A percentile compares a stretch with the other conserved stretches of the same genome.
Conservation (phyloP, 257 asterid genomes). For the Fraxinus excelsior region DNA sequence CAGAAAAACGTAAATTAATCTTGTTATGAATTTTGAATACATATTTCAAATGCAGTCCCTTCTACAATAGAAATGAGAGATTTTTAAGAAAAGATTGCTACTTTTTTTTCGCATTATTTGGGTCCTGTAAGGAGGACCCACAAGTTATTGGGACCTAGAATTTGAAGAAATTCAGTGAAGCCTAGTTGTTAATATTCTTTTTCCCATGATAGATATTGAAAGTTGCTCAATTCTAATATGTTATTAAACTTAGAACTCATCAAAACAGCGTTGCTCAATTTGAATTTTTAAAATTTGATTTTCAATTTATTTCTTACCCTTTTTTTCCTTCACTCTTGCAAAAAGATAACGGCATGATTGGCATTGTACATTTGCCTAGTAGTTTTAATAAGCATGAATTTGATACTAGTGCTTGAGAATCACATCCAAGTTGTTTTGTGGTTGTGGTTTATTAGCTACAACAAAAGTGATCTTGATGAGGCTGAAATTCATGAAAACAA, state of each 20-base stretch:
- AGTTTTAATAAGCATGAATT: not conserved
- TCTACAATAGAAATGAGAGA: too few species aligned
- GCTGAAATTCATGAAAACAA: not conserved
- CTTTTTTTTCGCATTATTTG: not conserved
- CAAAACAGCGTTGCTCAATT: too few species aligned
- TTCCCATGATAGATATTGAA: not conserved
- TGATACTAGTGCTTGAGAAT: not conserved
- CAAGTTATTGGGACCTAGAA: not conserved
- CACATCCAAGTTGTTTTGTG: not conserved
- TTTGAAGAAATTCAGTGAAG: too few species aligned
- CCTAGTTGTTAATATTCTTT: not conserved
- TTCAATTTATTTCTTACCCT: too few species aligned
- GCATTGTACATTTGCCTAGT: not conserved
- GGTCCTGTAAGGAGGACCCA: not conserved
- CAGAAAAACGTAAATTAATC: too few species aligned
- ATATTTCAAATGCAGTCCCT: too few species aligned
- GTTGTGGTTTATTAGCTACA: not conserved
- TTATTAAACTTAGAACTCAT: not conserved
- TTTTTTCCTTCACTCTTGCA: too few species aligned
- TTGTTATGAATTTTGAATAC: too few species aligned
- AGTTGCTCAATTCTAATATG: not conserved
- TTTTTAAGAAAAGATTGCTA: too few species aligned
- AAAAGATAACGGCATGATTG: too few species aligned
- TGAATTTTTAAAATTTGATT: too few species aligned
- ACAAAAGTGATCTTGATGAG: not conserved